Percentiles rank a stretch among this genome's conserved stretches.
These are phyloP conservation scores for Wickerhamiella allomyrinae DNA, from an alignment of 805 yeast genomes.

Conservation along the genomic window DNA sequence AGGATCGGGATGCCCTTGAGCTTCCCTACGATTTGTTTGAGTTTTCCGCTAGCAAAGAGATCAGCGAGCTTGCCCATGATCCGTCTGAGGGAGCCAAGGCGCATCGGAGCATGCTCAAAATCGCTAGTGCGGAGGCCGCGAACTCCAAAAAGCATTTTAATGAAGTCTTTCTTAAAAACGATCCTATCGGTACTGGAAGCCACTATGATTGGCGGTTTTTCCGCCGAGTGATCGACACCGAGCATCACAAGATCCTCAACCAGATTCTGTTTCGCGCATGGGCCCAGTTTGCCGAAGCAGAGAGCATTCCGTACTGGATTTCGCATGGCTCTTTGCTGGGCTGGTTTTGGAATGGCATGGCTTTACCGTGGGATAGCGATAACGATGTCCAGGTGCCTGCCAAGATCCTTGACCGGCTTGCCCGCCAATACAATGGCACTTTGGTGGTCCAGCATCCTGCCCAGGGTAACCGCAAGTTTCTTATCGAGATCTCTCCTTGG, in stretches of 20 bases:
- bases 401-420: slow-evolving; percentile 32
- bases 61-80: not conserved
- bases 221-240: slow-evolving; percentile 28
- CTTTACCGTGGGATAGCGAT: slow-evolving; percentile 41
- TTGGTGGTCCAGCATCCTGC: slow-evolving; percentile 31
- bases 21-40: not conserved
- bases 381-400: slow-evolving; percentile 40
- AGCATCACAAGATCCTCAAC: slow-evolving; percentile 32
- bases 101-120: not conserved
- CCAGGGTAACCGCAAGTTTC: slow-evolving; percentile 33
- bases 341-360: slow-evolving; percentile 36
- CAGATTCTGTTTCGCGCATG: slow-evolving; percentile 34
- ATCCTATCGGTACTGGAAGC: slow-evolving; percentile 14
- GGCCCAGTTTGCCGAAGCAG: slow-evolving; percentile 31
- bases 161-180: slow-evolving; percentile 12
- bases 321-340: slow-evolving; percentile 37
- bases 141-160: slow-evolving; percentile 13
- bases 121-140: slow-evolving; percentile 1
- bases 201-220: slow-evolving; percentile 59
- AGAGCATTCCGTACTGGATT: slow-evolving; percentile 34
- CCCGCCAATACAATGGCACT: slow-evolving; percentile 34
- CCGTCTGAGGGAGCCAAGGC: not conserved
- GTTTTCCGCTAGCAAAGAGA: not conserved
- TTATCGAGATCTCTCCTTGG: slow-evolving; percentile 36
- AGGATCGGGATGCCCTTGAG: not conserved